phyloP scores from a whole-genome alignment of 257 asterid genomes.

The Solanum ahanhuiri region DNA sequence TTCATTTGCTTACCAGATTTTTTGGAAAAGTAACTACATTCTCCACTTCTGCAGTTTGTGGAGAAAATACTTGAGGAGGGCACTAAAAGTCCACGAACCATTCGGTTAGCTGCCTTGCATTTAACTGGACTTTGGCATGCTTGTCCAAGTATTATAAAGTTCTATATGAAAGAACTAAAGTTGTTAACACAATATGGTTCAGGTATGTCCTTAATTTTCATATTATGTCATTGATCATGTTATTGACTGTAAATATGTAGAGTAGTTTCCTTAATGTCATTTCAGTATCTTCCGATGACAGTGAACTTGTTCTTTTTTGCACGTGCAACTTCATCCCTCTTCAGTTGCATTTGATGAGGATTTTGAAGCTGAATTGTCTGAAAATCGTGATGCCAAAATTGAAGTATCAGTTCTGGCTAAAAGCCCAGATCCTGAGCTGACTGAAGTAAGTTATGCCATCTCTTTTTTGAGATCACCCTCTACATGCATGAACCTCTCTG shows the following conservation, averaged over 20 bases:
- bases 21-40: background rate
- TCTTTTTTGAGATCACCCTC: background rate
- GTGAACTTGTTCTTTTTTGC: background rate
- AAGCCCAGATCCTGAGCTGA: slow-evolving; percentile 79
- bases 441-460: slow-evolving; percentile 44
- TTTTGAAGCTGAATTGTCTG: slow-evolving; percentile 84
- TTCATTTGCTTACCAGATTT: background rate
- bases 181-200: slow-evolving; percentile 83
- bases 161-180: slow-evolving; percentile 76
- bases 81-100: slow-evolving; percentile 92
- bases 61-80: slow-evolving; percentile 90
- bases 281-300: background rate
- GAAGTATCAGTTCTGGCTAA: slow-evolving; percentile 64
- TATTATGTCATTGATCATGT: background rate
- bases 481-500: background rate
- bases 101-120: slow-evolving; percentile 85
- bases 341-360: slow-evolving; percentile 97
- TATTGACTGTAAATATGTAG: background rate
- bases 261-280: background rate
- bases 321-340: slow-evolving; percentile 1
- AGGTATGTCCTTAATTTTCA: slow-evolving; percentile 30
- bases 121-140: slow-evolving; percentile 88
- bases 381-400: slow-evolving; percentile 69
- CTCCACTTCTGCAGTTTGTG: slow-evolving; percentile 43
- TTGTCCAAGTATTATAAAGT: slow-evolving; percentile 56